Evolutionary conservation across 495 filamentous ascomycete genomes (phyloP).

Genomic region (Parathielavia hyrcaniae): DNA sequence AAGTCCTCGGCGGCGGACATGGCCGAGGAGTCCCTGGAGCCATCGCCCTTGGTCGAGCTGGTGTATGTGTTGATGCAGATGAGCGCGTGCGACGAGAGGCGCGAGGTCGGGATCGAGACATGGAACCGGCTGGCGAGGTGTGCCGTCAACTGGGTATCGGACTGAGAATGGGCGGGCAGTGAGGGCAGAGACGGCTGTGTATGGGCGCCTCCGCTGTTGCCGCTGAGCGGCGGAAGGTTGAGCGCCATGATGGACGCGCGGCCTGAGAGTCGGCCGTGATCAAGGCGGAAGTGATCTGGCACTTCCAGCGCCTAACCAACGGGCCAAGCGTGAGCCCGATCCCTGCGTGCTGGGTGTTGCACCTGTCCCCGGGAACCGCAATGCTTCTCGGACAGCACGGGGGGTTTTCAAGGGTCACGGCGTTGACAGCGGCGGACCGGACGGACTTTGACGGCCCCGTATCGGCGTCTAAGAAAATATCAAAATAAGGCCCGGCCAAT

Average conservation of each 20-base stretch:
- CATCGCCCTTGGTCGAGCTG: slow-evolving; percentile 82
- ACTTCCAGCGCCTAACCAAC: not conserved
- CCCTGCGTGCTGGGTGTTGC: not conserved
- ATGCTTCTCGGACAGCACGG: not conserved
- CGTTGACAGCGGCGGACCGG: not conserved
- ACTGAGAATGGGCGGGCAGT: slow-evolving; percentile 85
- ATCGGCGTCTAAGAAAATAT: slow-evolving; percentile 11
- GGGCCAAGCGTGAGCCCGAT: not conserved
- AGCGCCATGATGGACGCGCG: slow-evolving; percentile 38
- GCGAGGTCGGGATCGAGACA: slow-evolving; percentile 75
- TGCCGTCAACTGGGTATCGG: slow-evolving; percentile 90
- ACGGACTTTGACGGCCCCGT: slow-evolving; percentile 1
- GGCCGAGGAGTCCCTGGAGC: slow-evolving; percentile 75
- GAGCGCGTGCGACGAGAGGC: slow-evolving; percentile 82
- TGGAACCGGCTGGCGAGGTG: slow-evolving; percentile 96
- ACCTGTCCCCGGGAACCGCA: not conserved
- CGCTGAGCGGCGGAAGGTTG: slow-evolving; percentile 39
- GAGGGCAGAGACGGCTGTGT: slow-evolving; percentile 85
- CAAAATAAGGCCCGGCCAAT: slow-evolving; percentile 12
- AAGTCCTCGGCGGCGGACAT: slow-evolving; percentile 84
- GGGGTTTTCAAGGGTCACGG: not conserved
- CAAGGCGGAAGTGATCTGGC: not conserved
- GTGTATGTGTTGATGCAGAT: slow-evolving; percentile 91
- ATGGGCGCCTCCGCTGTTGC: slow-evolving; percentile 56
- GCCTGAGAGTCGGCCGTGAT: slow-evolving; percentile 22